Percentiles rank a stretch among this genome's conserved stretches.
Evolutionary conservation across 371 early-diverging fungal genomes (phyloP).

Genomic region (Zopfochytrium polystomum): DNA sequence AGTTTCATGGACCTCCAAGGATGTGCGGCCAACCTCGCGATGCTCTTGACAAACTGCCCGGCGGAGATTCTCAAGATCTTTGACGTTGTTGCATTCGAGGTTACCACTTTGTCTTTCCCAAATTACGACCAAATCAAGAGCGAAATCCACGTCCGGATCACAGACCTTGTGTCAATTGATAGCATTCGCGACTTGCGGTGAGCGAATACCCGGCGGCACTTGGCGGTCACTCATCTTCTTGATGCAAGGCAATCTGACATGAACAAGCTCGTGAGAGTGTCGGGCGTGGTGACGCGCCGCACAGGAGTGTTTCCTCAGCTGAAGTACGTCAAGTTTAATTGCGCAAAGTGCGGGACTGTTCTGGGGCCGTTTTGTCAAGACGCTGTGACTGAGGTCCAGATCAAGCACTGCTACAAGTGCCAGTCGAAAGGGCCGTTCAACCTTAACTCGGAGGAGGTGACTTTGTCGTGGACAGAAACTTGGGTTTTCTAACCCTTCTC

Average conservation of each 20-base stretch:
- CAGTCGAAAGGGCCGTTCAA: conserved; percentile 91
- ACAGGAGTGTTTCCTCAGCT: conserved; percentile 96
- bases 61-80: conserved; percentile 84
- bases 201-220: not conserved
- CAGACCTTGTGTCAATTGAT: conserved; percentile 82
- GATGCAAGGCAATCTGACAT: conserved; percentile 74
- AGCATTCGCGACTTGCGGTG: conserved; percentile 89
- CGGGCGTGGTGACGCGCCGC: conserved; percentile 96
- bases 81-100: conserved; percentile 89
- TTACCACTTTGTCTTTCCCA: conserved; percentile 84
- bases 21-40: conserved; percentile 76
- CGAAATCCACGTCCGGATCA: conserved; percentile 95
- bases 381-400: conserved; percentile 72
- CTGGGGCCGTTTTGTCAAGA: conserved; percentile 98
- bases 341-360: conserved; percentile 90
- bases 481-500: not conserved
- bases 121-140: conserved; percentile 89
- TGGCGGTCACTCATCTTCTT: not conserved
- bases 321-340: conserved; percentile 96
- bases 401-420: conserved; percentile 91
- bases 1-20: conserved; percentile 76
- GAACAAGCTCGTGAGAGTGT: conserved; percentile 89
- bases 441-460: conserved; percentile 80
- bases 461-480: not conserved
- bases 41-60: conserved; percentile 85